Percentiles rank a stretch among this genome's conserved stretches.
phyloP scores from a whole-genome alignment of 2,329 filamentous ascomycete species.

The Akanthomyces muscarius region DNA sequence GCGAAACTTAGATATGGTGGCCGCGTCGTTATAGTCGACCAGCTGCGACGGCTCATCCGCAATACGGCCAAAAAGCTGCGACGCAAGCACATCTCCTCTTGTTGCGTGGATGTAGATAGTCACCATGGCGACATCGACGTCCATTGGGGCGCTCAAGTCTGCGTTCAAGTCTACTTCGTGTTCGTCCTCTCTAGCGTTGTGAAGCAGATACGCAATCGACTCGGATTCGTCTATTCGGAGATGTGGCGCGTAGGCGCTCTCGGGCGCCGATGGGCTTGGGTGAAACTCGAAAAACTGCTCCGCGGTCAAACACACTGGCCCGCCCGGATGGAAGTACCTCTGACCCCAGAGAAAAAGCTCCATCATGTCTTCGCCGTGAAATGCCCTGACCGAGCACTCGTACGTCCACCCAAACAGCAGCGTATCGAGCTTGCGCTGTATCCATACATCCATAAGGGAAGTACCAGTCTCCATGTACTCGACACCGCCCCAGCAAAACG shows the following conservation, averaged over 20 bases:
- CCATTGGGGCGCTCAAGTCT: background rate
- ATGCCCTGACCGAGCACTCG: background rate
- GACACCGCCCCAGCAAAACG: background rate
- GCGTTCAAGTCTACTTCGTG: background rate
- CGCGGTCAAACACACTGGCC: background rate
- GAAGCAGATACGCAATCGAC: background rate
- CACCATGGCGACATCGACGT: background rate
- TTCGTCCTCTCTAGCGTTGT: background rate
- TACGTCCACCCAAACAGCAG: background rate
- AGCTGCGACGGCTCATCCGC: background rate
- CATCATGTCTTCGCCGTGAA: background rate
- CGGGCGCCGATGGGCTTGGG: background rate
- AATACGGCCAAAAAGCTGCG: background rate
- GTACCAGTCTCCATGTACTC: background rate
- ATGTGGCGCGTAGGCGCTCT: background rate
- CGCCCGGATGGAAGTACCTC: background rate
- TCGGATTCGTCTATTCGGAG: background rate
- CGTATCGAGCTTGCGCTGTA: background rate
- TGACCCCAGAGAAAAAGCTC: background rate
- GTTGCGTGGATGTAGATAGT: background rate
- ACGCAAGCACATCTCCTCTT: background rate
- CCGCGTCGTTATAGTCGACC: background rate
- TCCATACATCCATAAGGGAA: background rate
- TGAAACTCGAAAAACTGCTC: background rate
- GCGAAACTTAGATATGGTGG: background rate